Conservation (phyloP, 768 basidiomycete species). For the Collybia sordida region DNA sequence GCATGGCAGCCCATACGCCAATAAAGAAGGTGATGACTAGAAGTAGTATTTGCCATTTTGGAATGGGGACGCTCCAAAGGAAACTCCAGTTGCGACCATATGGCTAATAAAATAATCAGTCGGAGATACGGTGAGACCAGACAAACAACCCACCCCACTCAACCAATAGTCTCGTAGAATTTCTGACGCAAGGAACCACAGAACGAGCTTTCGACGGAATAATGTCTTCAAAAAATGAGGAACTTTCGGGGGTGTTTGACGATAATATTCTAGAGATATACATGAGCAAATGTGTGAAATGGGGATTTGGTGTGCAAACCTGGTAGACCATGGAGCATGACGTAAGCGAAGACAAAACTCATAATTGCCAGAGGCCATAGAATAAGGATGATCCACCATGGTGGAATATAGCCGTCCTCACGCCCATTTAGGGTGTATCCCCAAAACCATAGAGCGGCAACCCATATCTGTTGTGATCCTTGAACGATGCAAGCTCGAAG, state of each 20-base stretch:
- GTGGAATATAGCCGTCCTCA: constrained; percentile 52
- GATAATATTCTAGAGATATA: constrained; percentile 68
- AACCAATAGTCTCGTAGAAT: constrained; percentile 92
- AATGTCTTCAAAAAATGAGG: constrained; percentile 90
- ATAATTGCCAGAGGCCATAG: constrained; percentile 81
- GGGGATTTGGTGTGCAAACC: constrained; percentile 41
- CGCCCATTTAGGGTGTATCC: constrained; percentile 73
- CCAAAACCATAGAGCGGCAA: constrained; percentile 96
- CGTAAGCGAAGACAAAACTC: constrained; percentile 75
- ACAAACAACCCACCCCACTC: constrained; percentile 61
- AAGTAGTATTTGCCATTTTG: constrained; percentile 80
- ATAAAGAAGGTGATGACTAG: constrained; percentile 86
- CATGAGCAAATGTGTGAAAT: constrained; percentile 4
- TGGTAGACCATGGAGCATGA: constrained; percentile 85
- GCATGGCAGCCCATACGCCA: constrained; percentile 77
- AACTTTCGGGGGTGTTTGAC: constrained; percentile 92
- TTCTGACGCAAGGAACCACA: constrained; percentile 95
- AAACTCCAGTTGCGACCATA: constrained; percentile 96
- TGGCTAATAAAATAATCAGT: constrained; percentile 45
- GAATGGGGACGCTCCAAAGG: constrained; percentile 83
- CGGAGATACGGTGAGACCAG: constrained; percentile 4
- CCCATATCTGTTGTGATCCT: constrained; percentile 95
- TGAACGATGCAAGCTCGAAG: constrained; percentile 90
- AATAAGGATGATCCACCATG: constrained; percentile 84
- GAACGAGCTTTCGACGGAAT: constrained; percentile 86